These are phyloP conservation scores for Termitomyces sp. DNA, from an alignment of 768 basidiomycete genomes.

Conservation along the genomic window DNA sequence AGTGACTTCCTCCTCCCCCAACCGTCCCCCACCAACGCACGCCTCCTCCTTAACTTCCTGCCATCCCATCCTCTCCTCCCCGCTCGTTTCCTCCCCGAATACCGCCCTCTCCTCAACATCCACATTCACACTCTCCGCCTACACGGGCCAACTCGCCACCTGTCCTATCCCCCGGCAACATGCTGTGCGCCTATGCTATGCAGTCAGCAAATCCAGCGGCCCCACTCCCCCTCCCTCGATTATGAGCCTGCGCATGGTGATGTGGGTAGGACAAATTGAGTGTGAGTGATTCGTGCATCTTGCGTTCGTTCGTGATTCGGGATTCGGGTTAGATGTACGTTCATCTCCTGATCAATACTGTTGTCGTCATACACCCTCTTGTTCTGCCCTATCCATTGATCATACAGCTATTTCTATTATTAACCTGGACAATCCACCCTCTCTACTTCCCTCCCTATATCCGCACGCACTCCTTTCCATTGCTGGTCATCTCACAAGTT, in stretches of 20 bases:
- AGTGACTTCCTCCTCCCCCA: constrained; percentile 46
- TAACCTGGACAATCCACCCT: no score
- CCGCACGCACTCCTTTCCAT: no score
- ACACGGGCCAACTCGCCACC: constrained; percentile 9
- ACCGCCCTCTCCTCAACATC: constrained; percentile 3
- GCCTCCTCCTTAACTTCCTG: constrained; percentile 24
- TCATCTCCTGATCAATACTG: no score
- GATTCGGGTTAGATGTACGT: no score
- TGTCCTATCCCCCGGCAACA: constrained; percentile 61
- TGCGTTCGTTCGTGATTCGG: no score
- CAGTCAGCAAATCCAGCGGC: constrained; percentile 30
- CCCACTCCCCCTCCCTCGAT: neutral
- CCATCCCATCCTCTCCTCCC: neutral
- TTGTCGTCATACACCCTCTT: no score
- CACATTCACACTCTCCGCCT: constrained; percentile 10
- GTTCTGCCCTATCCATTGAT: no score
- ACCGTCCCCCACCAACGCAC: constrained; percentile 27
- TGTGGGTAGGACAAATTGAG: neutral
- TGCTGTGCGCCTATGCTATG: constrained; percentile 64
- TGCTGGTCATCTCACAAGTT: no score
- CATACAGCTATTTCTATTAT: no score
- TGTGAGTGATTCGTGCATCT: no score
- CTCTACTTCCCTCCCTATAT: no score
- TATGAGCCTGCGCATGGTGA: constrained; percentile 12
- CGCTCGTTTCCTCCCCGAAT: constrained; percentile 17